Percentiles rank a stretch among this genome's conserved stretches.
These are phyloP conservation scores for Teunomyces funiuensis DNA, from an alignment of 805 yeast genomes.

Conservation along the genomic window DNA sequence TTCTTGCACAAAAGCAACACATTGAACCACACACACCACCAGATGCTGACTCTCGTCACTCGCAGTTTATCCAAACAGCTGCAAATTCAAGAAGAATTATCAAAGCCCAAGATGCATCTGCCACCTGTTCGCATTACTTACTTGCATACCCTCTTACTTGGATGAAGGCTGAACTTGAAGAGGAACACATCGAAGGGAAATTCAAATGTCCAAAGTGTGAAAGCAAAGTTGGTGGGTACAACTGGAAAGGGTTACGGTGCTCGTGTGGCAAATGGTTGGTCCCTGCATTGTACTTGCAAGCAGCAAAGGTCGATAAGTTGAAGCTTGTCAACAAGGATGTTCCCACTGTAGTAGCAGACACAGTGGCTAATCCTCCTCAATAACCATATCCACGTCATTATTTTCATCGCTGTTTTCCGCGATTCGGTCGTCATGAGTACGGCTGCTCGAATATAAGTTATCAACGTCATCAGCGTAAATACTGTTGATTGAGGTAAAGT, in stretches of 20 bases:
- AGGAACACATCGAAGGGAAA: slow-evolving; percentile 82
- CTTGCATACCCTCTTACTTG: slow-evolving; percentile 79
- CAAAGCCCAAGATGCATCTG: slow-evolving; percentile 55
- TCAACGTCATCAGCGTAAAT: background rate
- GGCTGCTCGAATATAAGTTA: slow-evolving; percentile 1
- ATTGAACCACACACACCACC: slow-evolving; percentile 70
- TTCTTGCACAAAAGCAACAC: slow-evolving; percentile 61
- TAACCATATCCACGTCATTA: slow-evolving; percentile 44
- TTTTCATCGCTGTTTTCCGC: slow-evolving; percentile 22
- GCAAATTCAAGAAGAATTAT: slow-evolving; percentile 61
- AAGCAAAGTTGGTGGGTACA: slow-evolving; percentile 85
- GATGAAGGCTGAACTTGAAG: slow-evolving; percentile 81
- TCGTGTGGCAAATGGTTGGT: slow-evolving; percentile 95
- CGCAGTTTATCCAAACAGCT: slow-evolving; percentile 63
- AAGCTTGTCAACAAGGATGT: slow-evolving; percentile 1
- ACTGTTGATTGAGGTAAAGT: slow-evolving; percentile 17
- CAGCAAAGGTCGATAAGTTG: slow-evolving; percentile 68
- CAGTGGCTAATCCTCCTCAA: slow-evolving; percentile 26
- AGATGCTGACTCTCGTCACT: slow-evolving; percentile 59
- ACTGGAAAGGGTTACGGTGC: slow-evolving; percentile 94
- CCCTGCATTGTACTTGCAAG: slow-evolving; percentile 82
- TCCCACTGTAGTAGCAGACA: background rate
- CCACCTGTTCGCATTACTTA: slow-evolving; percentile 78
- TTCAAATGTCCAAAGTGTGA: slow-evolving; percentile 81
- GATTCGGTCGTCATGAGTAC: slow-evolving; percentile 7